phyloP scores from a whole-genome alignment of 352 stramenopile genomes.

The Phytopythium aichiense region DNA sequence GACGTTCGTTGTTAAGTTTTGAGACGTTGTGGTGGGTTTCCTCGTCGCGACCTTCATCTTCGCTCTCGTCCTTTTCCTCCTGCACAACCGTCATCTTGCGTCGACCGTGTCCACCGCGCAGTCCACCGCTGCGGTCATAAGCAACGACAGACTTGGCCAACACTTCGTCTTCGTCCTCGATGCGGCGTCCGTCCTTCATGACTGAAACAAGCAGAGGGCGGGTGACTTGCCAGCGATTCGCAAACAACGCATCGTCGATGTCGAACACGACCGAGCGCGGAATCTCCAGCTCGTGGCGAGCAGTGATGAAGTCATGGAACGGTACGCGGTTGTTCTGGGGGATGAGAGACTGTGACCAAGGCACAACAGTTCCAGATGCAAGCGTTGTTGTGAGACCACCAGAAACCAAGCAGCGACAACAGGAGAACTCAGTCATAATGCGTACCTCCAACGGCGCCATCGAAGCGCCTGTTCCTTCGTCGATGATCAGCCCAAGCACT shows the following conservation, averaged over 20 bases:
- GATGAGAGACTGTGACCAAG: slow-evolving; percentile 26
- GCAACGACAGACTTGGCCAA: neutral
- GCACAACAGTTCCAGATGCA: neutral
- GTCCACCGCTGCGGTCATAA: slow-evolving; percentile 10
- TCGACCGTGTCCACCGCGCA: slow-evolving; percentile 8
- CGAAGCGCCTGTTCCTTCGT: slow-evolving; percentile 30
- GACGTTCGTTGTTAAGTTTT: neutral
- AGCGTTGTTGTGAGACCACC: slow-evolving; percentile 2
- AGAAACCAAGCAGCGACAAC: neutral
- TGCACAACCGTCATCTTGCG: slow-evolving; percentile 21
- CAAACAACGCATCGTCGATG: slow-evolving; percentile 42
- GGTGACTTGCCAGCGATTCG: slow-evolving; percentile 34
- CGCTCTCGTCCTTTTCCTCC: slow-evolving; percentile 10
- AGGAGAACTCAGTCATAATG: neutral
- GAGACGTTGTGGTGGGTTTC: neutral
- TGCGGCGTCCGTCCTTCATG: slow-evolving; percentile 37
- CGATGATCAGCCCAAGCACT: slow-evolving; percentile 53
- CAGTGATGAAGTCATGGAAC: slow-evolving; percentile 55
- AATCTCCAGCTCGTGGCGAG: slow-evolving; percentile 19
- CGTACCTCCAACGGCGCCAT: slow-evolving; percentile 11
- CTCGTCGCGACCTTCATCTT: slow-evolving; percentile 10
- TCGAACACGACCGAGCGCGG: slow-evolving; percentile 43
- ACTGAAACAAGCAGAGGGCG: slow-evolving; percentile 42
- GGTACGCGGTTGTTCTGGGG: slow-evolving; percentile 36
- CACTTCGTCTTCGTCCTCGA: slow-evolving; percentile 33